Conservation (phyloP, 2,329 filamentous ascomycete species). For the Penicillium sp. region DNA sequence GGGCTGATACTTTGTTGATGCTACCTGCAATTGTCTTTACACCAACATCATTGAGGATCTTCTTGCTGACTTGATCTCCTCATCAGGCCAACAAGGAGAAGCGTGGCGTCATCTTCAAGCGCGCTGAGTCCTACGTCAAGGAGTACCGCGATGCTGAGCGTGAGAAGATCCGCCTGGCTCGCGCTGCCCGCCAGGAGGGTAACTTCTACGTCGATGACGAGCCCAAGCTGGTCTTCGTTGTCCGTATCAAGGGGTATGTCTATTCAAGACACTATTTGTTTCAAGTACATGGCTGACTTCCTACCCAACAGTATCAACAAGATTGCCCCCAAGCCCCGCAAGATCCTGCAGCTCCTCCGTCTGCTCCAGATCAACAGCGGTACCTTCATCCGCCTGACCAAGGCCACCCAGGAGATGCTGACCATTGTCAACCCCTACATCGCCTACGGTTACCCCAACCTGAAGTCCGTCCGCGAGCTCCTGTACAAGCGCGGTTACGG, state of each 20-base stretch:
- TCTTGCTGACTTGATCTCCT: constrained; percentile 31
- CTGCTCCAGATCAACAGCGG: constrained; percentile 99
- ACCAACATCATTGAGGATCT: constrained; percentile 15
- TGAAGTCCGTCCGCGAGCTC: constrained; percentile 98
- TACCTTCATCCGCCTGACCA: constrained; percentile 96
- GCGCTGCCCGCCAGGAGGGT: constrained; percentile 87
- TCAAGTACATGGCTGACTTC: constrained; percentile 11
- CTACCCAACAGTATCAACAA: constrained; percentile 89
- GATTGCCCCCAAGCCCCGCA: constrained; percentile 99
- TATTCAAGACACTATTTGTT: background rate
- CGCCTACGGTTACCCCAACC: constrained; percentile 98
- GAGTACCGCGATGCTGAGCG: constrained; percentile 98
- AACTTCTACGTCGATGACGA: constrained; percentile 93
- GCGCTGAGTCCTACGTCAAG: constrained; percentile 99
- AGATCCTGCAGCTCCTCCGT: constrained; percentile 99
- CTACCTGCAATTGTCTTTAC: constrained; percentile 16
- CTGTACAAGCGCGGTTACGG: constrained; percentile 99
- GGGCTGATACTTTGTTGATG: constrained; percentile 70
- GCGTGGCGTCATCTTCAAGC: constrained; percentile 98
- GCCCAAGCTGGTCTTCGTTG: constrained; percentile 93
- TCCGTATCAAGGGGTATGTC: constrained; percentile 94
- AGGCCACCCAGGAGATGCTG: constrained; percentile 96
- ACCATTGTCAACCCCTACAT: constrained; percentile 99
- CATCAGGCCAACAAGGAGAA: constrained; percentile 95
- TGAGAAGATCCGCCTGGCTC: constrained; percentile 93